Conservation (phyloP, 1,139 yeast species). For the Scheffersomyces insectosa region DNA sequence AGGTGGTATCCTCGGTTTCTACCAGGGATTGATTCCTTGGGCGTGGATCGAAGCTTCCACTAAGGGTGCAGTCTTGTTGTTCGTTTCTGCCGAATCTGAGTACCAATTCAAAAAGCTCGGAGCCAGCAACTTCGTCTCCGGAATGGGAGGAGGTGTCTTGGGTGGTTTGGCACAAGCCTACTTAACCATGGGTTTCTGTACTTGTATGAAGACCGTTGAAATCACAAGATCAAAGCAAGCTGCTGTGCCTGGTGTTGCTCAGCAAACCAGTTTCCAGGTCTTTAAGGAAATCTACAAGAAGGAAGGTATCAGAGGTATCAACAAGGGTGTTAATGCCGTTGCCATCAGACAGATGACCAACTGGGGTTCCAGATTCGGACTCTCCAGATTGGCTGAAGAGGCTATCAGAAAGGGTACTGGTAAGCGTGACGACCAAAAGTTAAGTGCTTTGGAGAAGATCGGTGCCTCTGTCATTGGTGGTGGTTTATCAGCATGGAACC, state of each 20-base stretch:
- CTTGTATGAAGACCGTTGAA: conserved; percentile 97
- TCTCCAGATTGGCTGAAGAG: conserved; percentile 89
- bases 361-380: conserved; percentile 98
- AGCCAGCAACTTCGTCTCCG: conserved; percentile 71
- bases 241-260: conserved; percentile 56
- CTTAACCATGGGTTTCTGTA: conserved; percentile 95
- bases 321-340: conserved; percentile 98
- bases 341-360: conserved; percentile 98
- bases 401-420: conserved; percentile 64
- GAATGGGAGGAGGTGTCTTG: conserved; percentile 91
- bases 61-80: conserved; percentile 94
- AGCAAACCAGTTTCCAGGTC: conserved; percentile 80
- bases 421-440: conserved; percentile 60
- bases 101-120: conserved; percentile 69
- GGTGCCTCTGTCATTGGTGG: conserved; percentile 92
- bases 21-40: conserved; percentile 98
- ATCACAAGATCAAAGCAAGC: conserved; percentile 88
- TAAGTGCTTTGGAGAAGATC: conserved; percentile 77
- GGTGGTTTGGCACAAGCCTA: conserved; percentile 98
- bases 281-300: conserved; percentile 78
- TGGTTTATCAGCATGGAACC: conserved; percentile 97
- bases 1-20: conserved; percentile 89
- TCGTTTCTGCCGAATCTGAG: conserved; percentile 91
- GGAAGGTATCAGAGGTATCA: conserved; percentile 92
- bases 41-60: conserved; percentile 99